A percentile compares a stretch with the other conserved stretches of the same genome.
Conservation (phyloP, 2,329 filamentous ascomycete genomes). For the Alternaria angustiovoidea region DNA sequence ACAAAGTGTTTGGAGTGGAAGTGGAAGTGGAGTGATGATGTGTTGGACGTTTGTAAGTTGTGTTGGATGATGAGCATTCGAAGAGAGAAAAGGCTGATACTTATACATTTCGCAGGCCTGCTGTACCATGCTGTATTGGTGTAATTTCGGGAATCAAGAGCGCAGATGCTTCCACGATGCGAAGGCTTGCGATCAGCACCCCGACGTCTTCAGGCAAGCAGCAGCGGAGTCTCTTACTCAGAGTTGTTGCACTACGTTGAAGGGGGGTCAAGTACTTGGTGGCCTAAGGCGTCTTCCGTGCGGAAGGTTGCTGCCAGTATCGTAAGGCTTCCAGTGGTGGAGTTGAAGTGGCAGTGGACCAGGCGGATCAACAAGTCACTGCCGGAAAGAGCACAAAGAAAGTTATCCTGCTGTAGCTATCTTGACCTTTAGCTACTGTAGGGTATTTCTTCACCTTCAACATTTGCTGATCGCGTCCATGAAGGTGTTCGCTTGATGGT, state of each 20-base stretch:
- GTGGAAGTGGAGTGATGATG: neutral
- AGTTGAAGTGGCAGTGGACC: neutral
- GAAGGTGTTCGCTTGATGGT: neutral
- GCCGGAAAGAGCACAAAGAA: neutral
- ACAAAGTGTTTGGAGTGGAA: neutral
- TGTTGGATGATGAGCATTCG: neutral
- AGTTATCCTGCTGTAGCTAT: too few relatives aligned
- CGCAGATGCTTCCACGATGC: neutral
- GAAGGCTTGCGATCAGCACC: neutral
- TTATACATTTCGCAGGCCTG: neutral
- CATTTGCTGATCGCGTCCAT: neutral
- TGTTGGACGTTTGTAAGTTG: neutral
- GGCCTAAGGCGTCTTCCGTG: neutral
- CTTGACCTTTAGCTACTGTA: too few relatives aligned
- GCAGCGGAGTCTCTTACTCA: neutral
- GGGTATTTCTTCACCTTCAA: neutral
- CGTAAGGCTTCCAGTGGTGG: neutral
- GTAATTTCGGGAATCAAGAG: too few relatives aligned
- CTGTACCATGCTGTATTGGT: neutral
- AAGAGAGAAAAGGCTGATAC: neutral
- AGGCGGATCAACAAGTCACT: neutral
- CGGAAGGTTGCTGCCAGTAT: neutral
- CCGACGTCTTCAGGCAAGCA: neutral
- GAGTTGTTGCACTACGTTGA: neutral
- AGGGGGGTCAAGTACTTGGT: neutral